Evolutionary conservation across 140 eudicot genomes (phyloP).

Genomic region (Erigeron philadelphicus): DNA sequence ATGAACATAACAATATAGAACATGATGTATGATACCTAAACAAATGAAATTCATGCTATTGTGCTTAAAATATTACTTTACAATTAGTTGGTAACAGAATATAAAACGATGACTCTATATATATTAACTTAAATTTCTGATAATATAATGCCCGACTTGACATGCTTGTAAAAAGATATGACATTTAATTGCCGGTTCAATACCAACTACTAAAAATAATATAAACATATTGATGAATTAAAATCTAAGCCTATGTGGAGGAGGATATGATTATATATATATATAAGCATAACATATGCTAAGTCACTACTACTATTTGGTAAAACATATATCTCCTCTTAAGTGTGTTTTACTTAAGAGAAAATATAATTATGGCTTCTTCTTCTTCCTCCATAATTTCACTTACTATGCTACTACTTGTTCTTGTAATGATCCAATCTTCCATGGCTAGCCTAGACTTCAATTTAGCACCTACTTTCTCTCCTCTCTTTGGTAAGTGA

Average conservation of each 20-base stretch:
- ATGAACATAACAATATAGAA: background rate
- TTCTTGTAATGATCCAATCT: background rate
- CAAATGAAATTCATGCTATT: conserved; percentile 4
- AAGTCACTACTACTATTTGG: background rate
- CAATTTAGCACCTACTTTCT: background rate
- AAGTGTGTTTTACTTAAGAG: background rate
- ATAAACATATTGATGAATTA: too few species aligned
- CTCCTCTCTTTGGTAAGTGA: conserved; percentile 1
- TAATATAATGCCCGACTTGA: background rate
- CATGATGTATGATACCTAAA: conserved; percentile 8
- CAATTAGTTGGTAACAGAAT: background rate
- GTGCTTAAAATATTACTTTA: background rate
- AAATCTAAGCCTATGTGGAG: too few species aligned
- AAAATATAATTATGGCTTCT: background rate
- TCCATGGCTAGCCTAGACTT: background rate
- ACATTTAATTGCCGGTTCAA: too few species aligned
- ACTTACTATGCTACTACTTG: background rate
- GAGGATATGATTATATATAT: background rate
- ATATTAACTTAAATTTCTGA: background rate
- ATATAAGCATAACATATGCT: background rate
- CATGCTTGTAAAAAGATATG: too few species aligned
- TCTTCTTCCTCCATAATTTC: background rate
- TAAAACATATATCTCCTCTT: background rate
- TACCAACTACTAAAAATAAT: too few species aligned
- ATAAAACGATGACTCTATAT: background rate